phyloP scores from a whole-genome alignment of 352 stramenopile species.

The Pythium brachiatum region DNA sequence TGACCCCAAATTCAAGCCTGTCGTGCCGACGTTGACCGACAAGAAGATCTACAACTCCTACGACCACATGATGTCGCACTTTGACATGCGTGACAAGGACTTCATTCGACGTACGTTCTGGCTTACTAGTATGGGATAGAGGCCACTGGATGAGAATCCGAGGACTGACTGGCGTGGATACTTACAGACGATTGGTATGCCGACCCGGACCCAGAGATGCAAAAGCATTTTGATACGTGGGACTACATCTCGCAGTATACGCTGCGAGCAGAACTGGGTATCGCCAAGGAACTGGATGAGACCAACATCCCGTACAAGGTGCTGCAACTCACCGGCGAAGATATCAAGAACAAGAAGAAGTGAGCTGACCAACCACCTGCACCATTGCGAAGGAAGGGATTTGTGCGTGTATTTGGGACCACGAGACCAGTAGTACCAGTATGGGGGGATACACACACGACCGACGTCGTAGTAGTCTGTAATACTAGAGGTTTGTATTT shows the following conservation, averaged over 20 bases:
- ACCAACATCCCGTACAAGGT: slow-evolving; percentile 88
- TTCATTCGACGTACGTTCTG: slow-evolving; percentile 76
- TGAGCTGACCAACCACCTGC: not conserved
- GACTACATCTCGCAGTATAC: slow-evolving; percentile 87
- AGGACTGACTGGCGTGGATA: not conserved
- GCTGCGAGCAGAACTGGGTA: slow-evolving; percentile 73
- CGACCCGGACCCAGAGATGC: slow-evolving; percentile 62
- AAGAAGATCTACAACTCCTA: slow-evolving; percentile 87
- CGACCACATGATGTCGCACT: slow-evolving; percentile 88
- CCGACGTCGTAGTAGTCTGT: slow-evolving; percentile 10
- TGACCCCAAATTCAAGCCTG: slow-evolving; percentile 76
- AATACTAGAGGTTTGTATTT: slow-evolving; percentile 13
- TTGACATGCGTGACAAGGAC: slow-evolving; percentile 81
- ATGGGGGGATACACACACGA: slow-evolving; percentile 6
- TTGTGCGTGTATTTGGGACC: not conserved
- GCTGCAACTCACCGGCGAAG: slow-evolving; percentile 74
- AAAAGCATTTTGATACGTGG: slow-evolving; percentile 87
- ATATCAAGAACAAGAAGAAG: slow-evolving; percentile 42
- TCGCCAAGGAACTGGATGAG: slow-evolving; percentile 79
- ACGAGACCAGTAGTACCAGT: not conserved
- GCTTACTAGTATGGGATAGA: not conserved
- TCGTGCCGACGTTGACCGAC: slow-evolving; percentile 56
- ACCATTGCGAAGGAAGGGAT: not conserved
- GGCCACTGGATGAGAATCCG: too few relatives aligned
- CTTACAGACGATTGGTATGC: slow-evolving; percentile 75